Evolutionary conservation across 169 alveolate genomes (phyloP).

Genomic region (Plasmodium gonderi): DNA sequence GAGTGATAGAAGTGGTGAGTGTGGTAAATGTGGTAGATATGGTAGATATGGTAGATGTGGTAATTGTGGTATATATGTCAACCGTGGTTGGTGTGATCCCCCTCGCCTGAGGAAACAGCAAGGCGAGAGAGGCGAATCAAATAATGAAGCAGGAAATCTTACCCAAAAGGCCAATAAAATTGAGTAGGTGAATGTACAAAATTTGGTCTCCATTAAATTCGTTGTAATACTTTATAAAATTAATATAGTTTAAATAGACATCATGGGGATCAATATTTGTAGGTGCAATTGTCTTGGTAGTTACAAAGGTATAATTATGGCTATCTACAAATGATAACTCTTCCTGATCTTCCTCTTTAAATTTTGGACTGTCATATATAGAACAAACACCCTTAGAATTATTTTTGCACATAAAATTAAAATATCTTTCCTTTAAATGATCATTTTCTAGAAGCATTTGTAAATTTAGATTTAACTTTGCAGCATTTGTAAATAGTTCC

Average conservation of each 20-base stretch:
- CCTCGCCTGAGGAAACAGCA: no score
- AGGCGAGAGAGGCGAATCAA: no score
- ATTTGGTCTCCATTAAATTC: slow-evolving; percentile 22
- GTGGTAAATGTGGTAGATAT: no score
- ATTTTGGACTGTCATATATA: slow-evolving; percentile 43
- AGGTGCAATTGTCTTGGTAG: not conserved
- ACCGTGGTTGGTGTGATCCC: no score
- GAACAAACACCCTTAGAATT: not conserved
- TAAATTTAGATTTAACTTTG: slow-evolving; percentile 16
- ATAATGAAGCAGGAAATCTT: not conserved
- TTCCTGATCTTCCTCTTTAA: slow-evolving; percentile 6
- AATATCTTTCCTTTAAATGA: slow-evolving; percentile 19
- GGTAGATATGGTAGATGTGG: no score
- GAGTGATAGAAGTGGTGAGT: no score
- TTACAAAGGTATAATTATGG: not conserved
- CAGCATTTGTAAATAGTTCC: slow-evolving; percentile 20
- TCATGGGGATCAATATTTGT: not conserved
- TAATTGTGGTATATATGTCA: no score
- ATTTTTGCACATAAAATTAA: slow-evolving; percentile 31
- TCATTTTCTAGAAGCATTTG: slow-evolving; percentile 19
- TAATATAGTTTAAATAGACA: not conserved
- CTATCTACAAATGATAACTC: not conserved
- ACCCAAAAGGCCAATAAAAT: slow-evolving; percentile 32
- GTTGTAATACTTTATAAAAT: slow-evolving; percentile 55
- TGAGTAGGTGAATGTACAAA: slow-evolving; percentile 45